Evolutionary conservation across 352 stramenopile species (phyloP).

Genomic region (Globisporangium cederbergense): DNA sequence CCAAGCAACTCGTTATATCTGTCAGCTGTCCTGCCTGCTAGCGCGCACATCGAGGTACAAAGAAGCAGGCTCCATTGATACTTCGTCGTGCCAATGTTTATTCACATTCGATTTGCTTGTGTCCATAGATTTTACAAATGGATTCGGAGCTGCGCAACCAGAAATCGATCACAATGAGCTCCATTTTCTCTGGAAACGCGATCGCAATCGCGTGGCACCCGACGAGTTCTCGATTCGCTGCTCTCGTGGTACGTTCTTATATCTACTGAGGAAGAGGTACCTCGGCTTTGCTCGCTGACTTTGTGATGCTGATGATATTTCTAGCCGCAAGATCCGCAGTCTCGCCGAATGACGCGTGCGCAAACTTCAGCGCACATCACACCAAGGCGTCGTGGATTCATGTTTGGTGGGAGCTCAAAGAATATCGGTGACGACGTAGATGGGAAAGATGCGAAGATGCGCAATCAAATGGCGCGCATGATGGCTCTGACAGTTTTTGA

Average conservation of each 20-base stretch:
- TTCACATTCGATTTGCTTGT: neutral
- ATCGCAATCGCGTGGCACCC: constrained; percentile 69
- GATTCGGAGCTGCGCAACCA: constrained; percentile 63
- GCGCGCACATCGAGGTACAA: constrained; percentile 52
- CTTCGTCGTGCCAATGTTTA: neutral
- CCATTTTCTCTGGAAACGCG: constrained; percentile 53
- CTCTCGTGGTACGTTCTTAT: constrained; percentile 39
- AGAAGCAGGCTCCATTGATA: neutral
- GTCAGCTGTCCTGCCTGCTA: constrained; percentile 42
- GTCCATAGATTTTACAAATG: constrained; percentile 54
- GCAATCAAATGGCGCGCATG: constrained; percentile 35
- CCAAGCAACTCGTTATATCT: constrained; percentile 36
- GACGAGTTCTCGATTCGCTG: constrained; percentile 37
- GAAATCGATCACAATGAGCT: constrained; percentile 58
- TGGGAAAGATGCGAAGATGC: constrained; percentile 27
- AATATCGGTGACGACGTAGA: constrained; percentile 26
- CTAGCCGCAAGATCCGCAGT: constrained; percentile 59
- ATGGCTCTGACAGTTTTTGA: constrained; percentile 39
- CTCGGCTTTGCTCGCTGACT: neutral
- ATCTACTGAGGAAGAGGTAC: too few relatives aligned
- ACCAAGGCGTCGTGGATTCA: constrained; percentile 53
- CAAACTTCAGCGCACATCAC: constrained; percentile 35
- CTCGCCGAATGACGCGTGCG: constrained; percentile 29
- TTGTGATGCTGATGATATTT: neutral
- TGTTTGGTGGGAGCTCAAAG: constrained; percentile 55